Base-by-base conservation (phyloP, 2,329 filamentous ascomycete genomes). In the Aspergillus sp. region DNA sequence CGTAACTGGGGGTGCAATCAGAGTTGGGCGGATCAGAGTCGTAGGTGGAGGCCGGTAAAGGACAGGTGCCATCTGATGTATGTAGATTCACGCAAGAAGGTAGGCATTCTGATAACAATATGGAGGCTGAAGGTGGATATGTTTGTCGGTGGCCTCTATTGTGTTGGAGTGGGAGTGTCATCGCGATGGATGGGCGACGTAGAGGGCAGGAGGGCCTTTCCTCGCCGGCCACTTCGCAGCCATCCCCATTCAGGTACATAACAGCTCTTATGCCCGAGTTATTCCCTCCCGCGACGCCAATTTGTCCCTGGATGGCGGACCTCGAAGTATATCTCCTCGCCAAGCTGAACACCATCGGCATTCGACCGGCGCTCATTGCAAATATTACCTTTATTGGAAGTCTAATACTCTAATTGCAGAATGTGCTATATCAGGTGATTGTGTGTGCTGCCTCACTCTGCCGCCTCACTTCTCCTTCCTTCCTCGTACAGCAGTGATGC, bases 41-140 rank as follows among this genome's bases (percentile, higher is more conserved):
- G 39, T 63, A 64, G 66, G 64, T 47, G 51, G 63, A 54, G 68
- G 69, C 58, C 65, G 66, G 59, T 56, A 55, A 52, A 55, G 50
- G 55, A 73, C 25, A 45, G 71, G 70, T 56, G 71, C 70, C 72
- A 74, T 74, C 56, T 54, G 57, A 50, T 47, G 54, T 27, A 52
- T 48, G 33, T 41, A 17, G 35, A 49, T 46, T 17, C 27, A 41
- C 52, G 39, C 59, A 45, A 52, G 37, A 57, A 57, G 45, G 39
- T 55, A 56, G 37, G 51, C 59, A 62, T 62, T 49, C 55, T 60
- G 61, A 56, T 67, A 67, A 66, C 57, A 61, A 67, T 67, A 66
- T 37, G 33, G 33, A 41, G 45, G 25, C 35, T 52, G 19, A 12
- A 31, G 43, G 12, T 48, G 6, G n/a, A 47, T 6, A n/a, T 52